Percentiles rank a stretch among this genome's conserved stretches.
Evolutionary conservation across 352 stramenopile genomes (phyloP).

Genomic region (Globisporangium uncinulatum): DNA sequence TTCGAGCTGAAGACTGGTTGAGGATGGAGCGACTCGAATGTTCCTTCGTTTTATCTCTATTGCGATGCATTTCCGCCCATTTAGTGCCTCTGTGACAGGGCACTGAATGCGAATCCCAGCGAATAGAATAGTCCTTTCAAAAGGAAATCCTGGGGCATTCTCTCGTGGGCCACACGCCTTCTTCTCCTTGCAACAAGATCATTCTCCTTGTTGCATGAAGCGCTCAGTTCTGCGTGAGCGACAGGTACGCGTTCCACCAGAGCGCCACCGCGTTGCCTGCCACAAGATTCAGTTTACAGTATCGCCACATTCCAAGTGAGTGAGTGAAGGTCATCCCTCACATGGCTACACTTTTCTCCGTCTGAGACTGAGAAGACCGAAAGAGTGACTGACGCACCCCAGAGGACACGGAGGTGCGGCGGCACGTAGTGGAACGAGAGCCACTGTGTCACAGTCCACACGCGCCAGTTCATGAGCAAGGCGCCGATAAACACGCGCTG

Average conservation of each 20-base stretch:
- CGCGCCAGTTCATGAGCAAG: slow-evolving; percentile 64
- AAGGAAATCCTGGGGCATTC: too few relatives aligned
- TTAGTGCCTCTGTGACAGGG: too few relatives aligned
- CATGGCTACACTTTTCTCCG: slow-evolving; percentile 4
- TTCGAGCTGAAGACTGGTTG: too few relatives aligned
- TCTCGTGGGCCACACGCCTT: too few relatives aligned
- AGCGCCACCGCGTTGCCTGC: slow-evolving; percentile 63
- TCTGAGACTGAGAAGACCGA: too few relatives aligned
- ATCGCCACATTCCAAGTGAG: not conserved
- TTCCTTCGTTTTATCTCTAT: too few relatives aligned
- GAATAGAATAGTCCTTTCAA: too few relatives aligned
- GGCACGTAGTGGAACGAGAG: slow-evolving; percentile 74
- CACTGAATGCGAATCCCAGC: too few relatives aligned
- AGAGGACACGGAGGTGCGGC: slow-evolving; percentile 61
- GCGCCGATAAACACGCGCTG: slow-evolving; percentile 40
- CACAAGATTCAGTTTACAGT: slow-evolving; percentile 3
- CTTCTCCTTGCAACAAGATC: too few relatives aligned
- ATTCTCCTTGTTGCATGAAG: not conserved
- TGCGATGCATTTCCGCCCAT: too few relatives aligned
- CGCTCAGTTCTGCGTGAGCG: slow-evolving; percentile 40
- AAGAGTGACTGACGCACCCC: slow-evolving; percentile 32
- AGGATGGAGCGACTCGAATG: too few relatives aligned
- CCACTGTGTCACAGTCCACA: slow-evolving; percentile 69
- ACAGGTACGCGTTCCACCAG: slow-evolving; percentile 81
- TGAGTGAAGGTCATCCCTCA: not conserved